A percentile compares a stretch with the other conserved stretches of the same genome.
Conservation (phyloP, 495 filamentous ascomycete species). For the Penicillium pulvis region DNA sequence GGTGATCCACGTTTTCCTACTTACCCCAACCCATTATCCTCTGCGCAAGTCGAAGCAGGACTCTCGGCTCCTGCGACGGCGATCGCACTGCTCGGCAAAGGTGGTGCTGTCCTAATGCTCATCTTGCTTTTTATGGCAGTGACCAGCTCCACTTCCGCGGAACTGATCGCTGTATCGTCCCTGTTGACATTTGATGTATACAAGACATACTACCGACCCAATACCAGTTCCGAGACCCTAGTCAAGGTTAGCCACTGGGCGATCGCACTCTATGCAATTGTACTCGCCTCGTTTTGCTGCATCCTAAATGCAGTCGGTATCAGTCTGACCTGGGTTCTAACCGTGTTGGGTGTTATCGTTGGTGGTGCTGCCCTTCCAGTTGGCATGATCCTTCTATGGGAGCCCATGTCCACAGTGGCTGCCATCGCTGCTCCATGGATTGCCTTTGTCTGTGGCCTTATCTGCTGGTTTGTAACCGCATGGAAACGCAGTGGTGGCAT, state of each 20-base stretch:
- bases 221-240: conserved; percentile 23
- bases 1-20: conserved; percentile 50
- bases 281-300: conserved; percentile 46
- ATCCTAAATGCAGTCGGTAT: conserved; percentile 46
- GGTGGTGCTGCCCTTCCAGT: conserved; percentile 45
- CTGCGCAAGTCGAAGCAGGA: conserved; percentile 38
- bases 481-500: conserved; percentile 34
- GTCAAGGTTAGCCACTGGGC: conserved; percentile 49
- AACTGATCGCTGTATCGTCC: conserved; percentile 35
- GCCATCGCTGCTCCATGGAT: conserved; percentile 35
- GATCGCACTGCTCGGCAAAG: conserved; percentile 29
- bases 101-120: conserved; percentile 30
- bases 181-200: conserved; percentile 41
- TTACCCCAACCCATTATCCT: conserved; percentile 51
- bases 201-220: conserved; percentile 27
- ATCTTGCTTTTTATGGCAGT: conserved; percentile 38
- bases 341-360: conserved; percentile 47
- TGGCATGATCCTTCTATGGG: conserved; percentile 41
- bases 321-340: conserved; percentile 43
- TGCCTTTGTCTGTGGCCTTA: conserved; percentile 31
- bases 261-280: conserved; percentile 49
- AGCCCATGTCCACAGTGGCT: conserved; percentile 37
- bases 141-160: conserved; percentile 30
- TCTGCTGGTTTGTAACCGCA: conserved; percentile 40
- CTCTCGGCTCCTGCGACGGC: conserved; percentile 31